A percentile compares a stretch with the other conserved stretches of the same genome.
Evolutionary conservation across 305 asterid genomes (phyloP).

Genomic region (Rubia peregrina): DNA sequence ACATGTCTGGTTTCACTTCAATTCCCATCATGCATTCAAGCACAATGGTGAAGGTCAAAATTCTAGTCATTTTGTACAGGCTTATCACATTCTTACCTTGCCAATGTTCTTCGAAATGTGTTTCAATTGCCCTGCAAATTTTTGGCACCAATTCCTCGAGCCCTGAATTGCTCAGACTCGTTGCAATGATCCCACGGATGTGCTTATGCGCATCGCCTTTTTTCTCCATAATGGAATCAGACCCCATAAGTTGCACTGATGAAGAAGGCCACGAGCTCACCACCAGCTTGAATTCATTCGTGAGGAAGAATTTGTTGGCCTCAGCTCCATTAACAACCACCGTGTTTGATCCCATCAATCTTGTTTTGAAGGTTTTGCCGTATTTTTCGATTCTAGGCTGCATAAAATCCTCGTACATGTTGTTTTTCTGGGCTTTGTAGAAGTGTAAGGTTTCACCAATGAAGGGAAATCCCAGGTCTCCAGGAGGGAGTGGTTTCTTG

Average conservation of each 20-base stretch:
- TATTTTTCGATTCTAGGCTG: slow-evolving; percentile 43
- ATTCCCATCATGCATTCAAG: slow-evolving; percentile 67
- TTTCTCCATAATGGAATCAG: slow-evolving; percentile 77
- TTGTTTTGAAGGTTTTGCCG: slow-evolving; percentile 67
- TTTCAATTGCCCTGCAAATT: slow-evolving; percentile 39
- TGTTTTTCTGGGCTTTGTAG: slow-evolving; percentile 58
- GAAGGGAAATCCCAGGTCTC: slow-evolving; percentile 67
- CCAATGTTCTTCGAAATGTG: slow-evolving; percentile 44
- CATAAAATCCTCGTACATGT: slow-evolving; percentile 64
- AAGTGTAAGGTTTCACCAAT: slow-evolving; percentile 72
- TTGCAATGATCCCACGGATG: slow-evolving; percentile 62
- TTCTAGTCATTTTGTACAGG: slow-evolving; percentile 35
- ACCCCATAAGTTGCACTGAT: slow-evolving; percentile 77
- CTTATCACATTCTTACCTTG: slow-evolving; percentile 28
- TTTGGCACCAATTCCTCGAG: slow-evolving; percentile 54
- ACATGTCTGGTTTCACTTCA: slow-evolving; percentile 39
- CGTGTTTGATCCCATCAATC: slow-evolving; percentile 65
- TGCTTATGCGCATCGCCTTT: slow-evolving; percentile 66
- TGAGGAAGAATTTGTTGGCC: slow-evolving; percentile 66
- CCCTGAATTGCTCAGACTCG: slow-evolving; percentile 43
- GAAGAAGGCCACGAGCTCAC: slow-evolving; percentile 94
- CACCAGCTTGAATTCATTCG: slow-evolving; percentile 73
- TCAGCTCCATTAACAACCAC: slow-evolving; percentile 72
- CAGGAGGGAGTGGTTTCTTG: slow-evolving; percentile 60
- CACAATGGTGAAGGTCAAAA: slow-evolving; percentile 51